Percentiles rank a stretch among this genome's conserved stretches.
These are phyloP conservation scores for Endocarpon pusillum DNA, from an alignment of 495 filamentous ascomycete species.

Conservation along the genomic window DNA sequence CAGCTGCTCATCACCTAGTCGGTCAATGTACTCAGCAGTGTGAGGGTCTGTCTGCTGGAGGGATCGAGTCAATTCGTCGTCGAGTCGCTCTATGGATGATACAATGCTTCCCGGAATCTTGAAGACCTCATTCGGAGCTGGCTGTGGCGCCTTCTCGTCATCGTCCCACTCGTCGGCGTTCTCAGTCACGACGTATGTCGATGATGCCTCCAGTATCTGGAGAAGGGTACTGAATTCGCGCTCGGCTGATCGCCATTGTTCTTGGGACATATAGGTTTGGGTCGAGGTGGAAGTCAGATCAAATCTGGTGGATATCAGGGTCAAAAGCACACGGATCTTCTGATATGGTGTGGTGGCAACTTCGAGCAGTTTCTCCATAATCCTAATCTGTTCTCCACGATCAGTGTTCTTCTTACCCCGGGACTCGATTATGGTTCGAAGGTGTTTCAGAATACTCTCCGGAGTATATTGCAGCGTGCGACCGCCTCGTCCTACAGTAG, in stretches of 20 bases:
- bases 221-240: slow-evolving; percentile 65
- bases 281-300: slow-evolving; percentile 69
- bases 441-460: slow-evolving; percentile 95
- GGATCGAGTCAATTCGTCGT: slow-evolving; percentile 93
- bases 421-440: slow-evolving; percentile 82
- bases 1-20: slow-evolving; percentile 76
- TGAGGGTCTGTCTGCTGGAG: slow-evolving; percentile 95
- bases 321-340: slow-evolving; percentile 79
- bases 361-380: slow-evolving; percentile 91
- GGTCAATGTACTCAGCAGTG: slow-evolving; percentile 95
- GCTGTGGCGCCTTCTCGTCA: slow-evolving; percentile 74
- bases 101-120: slow-evolving; percentile 86
- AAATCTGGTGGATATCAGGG: slow-evolving; percentile 84
- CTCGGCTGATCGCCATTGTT: slow-evolving; percentile 94
- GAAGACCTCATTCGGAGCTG: slow-evolving; percentile 54
- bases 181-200: slow-evolving; percentile 69
- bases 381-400: slow-evolving; percentile 77
- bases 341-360: slow-evolving; percentile 84
- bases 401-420: slow-evolving; percentile 98
- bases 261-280: slow-evolving; percentile 74
- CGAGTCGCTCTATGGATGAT: slow-evolving; percentile 85
- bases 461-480: slow-evolving; percentile 78
- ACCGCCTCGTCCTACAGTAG: slow-evolving; percentile 71
- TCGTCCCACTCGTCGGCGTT: slow-evolving; percentile 97
- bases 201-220: slow-evolving; percentile 58